Base-by-base conservation (phyloP, 2,329 filamentous ascomycete species). In the Volutella citrinella region DNA sequence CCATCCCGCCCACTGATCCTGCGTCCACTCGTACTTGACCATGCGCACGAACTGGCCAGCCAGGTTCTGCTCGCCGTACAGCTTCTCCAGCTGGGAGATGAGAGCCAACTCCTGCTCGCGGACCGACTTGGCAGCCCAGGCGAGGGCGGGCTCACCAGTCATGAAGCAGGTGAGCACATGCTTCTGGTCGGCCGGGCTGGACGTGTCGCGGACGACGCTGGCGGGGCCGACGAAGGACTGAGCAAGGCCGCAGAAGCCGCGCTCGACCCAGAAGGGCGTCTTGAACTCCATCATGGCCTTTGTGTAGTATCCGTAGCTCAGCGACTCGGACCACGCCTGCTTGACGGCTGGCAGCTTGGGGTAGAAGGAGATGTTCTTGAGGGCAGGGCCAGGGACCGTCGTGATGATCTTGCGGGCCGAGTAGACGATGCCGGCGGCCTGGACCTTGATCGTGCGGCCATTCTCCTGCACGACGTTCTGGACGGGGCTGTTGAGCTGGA, bases 231-330 rank as follows among this genome's bases (percentile, higher is more conserved):
- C 46, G 28, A 68, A 68, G 0, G 66, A 69, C 31, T 68, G 62
- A 1, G 59, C 53, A 2, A 70, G 54, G 4, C 74, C 76, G 38
- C 65, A 70, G 21, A 68, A 60, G 1, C 67, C 65, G 1, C 34
- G 38, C 4, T 49, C 37, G 16, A 46, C 40, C 64, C 63, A 67
- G 45, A 57, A 74, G 0, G 69, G 63, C 5, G 48, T 36, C 11
- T 48, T 45, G 48, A 65, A 74, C 6, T 54, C 46, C 19, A 69
- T 46, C 32, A 78, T 72, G 6, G 64, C 65, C 49, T 79, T 78
- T 30, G 63, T 66, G 44, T 74, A 74, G 40, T 68, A 68, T 4
- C 73, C 72, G 23, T 68, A 64, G 0, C 43, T 51, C 6, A 60
- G 60, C 0, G 61, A 55, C 4, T 62, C 45, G 10, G 55, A 43